Evolutionary conservation across 1,284 basidiomycete genomes (phyloP).

Genomic region (Melampsora americana): DNA sequence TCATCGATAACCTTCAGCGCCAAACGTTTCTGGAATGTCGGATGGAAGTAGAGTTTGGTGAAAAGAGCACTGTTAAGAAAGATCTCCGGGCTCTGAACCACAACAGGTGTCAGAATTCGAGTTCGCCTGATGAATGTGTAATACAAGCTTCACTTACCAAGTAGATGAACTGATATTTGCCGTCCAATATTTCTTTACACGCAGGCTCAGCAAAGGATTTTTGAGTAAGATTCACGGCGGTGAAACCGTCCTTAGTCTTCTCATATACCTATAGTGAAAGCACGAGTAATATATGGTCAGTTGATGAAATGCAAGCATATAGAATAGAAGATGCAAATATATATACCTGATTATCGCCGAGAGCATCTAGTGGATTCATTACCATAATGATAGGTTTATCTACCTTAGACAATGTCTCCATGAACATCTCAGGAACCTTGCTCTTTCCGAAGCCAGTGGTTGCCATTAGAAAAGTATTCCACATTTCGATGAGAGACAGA

Average conservation of each 20-base stretch:
- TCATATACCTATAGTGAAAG: too few species aligned
- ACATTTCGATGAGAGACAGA: too few species aligned
- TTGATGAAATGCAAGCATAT: too few species aligned
- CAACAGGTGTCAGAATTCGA: too few species aligned
- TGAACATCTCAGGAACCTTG: too few species aligned
- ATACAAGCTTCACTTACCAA: not conserved
- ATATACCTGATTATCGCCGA: not conserved
- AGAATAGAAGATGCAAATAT: too few species aligned
- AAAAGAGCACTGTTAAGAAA: not conserved
- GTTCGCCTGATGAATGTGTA: not conserved
- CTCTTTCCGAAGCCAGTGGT: too few species aligned
- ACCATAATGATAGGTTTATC: too few species aligned
- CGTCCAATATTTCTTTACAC: not conserved
- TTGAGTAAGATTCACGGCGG: not conserved
- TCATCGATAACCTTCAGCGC: not conserved
- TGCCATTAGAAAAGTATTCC: too few species aligned
- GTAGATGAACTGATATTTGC: not conserved
- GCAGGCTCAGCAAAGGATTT: not conserved
- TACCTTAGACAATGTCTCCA: too few species aligned
- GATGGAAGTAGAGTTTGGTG: not conserved
- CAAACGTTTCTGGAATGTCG: not conserved
- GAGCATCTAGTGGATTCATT: not conserved
- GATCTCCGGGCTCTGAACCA: not conserved
- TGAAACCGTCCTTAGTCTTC: too few species aligned
- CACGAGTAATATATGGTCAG: too few species aligned